Base-by-base conservation (phyloP, 2,329 filamentous ascomycete species). In the Apiospora aurea region DNA sequence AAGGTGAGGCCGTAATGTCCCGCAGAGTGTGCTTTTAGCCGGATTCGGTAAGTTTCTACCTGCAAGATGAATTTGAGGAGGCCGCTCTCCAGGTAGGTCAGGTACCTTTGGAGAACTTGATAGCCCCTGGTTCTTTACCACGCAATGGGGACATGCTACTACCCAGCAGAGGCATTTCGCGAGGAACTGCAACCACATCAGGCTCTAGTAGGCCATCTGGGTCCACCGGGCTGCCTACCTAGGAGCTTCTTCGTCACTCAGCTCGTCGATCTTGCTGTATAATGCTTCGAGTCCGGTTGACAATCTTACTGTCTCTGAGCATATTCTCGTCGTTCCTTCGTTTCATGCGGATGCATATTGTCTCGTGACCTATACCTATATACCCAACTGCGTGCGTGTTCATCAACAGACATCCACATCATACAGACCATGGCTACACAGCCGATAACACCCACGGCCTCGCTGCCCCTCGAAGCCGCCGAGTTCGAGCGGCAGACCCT, bases 401-500 rank as follows among this genome's bases (percentile, higher is more conserved):
- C 26, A 21, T 13, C 4, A 14, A 64, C 24, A 64, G 18, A 41
- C 21, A n/a, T 13, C 13, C 57, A 47, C 8, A 47, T 8, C 46
- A 47, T 21, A 47, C 8, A 47, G 2, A 61, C 11, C 24, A 68
- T 68, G 66, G 66, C 66, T 21, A 68, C 66, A 18, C 26, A 68
- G 66, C 44, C 66, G 43, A 68, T 68, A 29, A 21, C 44, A 21
- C 21, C 38, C 1, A 29, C 61, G 21, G 21, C 66, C n/a, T 68
- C 43, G 43, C 24, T 44, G 1, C 43, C 43, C 66, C 11, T 46
- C n/a, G 61, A 71, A 43, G 71, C 71, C 14, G 72, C 75, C 43
- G 73, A 72, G 38, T 68, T 75, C 11, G 76, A 75, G 69, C 78
- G 75, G 46, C 82, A 86, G 74, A 84, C 79, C 69, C 82, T 87